These are phyloP conservation scores for Thelonectria discophora DNA, from an alignment of 2,329 filamentous ascomycete genomes.

Conservation along the genomic window DNA sequence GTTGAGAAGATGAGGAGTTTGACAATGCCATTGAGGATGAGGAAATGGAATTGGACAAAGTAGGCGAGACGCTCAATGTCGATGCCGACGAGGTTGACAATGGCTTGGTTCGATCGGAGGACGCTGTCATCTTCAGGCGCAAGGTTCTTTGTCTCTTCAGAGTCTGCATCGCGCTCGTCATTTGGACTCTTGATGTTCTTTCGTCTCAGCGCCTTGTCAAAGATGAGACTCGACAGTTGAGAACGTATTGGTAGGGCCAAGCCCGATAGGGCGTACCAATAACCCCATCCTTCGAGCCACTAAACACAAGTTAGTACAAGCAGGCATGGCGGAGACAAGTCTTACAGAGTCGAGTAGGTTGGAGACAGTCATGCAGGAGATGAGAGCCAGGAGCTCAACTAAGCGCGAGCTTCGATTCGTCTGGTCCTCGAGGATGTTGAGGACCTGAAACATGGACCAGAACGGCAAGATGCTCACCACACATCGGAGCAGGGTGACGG, in stretches of 20 bases:
- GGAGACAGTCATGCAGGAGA: slow-evolving; percentile 68
- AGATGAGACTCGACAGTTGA: slow-evolving; percentile 75
- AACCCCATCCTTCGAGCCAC: slow-evolving; percentile 70
- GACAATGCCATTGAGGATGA: slow-evolving; percentile 68
- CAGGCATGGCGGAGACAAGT: not conserved
- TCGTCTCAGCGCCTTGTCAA: slow-evolving; percentile 76
- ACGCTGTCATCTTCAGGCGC: slow-evolving; percentile 38
- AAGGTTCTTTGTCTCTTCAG: slow-evolving; percentile 21
- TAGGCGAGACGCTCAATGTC: slow-evolving; percentile 74
- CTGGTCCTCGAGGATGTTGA: slow-evolving; percentile 68
- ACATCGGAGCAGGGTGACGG: slow-evolving; percentile 61
- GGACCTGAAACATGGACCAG: slow-evolving; percentile 70
- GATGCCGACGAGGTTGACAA: slow-evolving; percentile 79
- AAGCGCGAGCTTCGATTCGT: slow-evolving; percentile 53
- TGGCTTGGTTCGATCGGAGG: slow-evolving; percentile 66
- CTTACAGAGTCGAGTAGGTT: slow-evolving; percentile 60
- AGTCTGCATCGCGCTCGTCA: slow-evolving; percentile 41
- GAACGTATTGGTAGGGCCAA: slow-evolving; percentile 72
- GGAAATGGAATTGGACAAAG: slow-evolving; percentile 71
- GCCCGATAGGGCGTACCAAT: slow-evolving; percentile 70
- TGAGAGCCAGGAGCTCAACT: slow-evolving; percentile 69
- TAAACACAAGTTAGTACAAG: slow-evolving; percentile 31
- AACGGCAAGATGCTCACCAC: slow-evolving; percentile 73
- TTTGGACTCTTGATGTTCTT: slow-evolving; percentile 77
- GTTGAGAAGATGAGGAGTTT: slow-evolving; percentile 70